Percentiles rank a stretch among this genome's conserved stretches.
Evolutionary conservation across 1,139 yeast genomes (phyloP).

Genomic region (Candida smagusa): DNA sequence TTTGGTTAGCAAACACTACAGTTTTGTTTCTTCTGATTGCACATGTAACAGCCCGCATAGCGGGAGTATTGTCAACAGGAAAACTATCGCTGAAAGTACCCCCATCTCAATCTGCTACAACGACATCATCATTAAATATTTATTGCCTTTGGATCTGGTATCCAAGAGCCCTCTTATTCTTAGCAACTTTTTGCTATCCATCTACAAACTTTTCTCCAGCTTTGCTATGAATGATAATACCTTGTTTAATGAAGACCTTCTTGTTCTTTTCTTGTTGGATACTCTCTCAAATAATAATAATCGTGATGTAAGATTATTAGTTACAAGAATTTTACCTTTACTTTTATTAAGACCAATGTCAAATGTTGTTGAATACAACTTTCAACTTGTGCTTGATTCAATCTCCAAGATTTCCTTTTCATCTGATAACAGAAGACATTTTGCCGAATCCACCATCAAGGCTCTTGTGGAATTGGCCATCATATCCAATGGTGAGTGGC

Average conservation of each 20-base stretch:
- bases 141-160: constrained; percentile 11
- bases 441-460: constrained; percentile 62
- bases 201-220: constrained; percentile 51
- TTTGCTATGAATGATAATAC: constrained; percentile 10
- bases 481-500: constrained; percentile 57
- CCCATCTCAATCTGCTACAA: constrained; percentile 22
- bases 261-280: constrained; percentile 22
- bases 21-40: constrained; percentile 33
- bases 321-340: constrained; percentile 47
- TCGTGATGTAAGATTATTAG: constrained; percentile 52
- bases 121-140: constrained; percentile 20
- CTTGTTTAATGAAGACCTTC: constrained; percentile 16
- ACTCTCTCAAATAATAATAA: constrained; percentile 24
- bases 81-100: constrained; percentile 18
- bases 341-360: constrained; percentile 36
- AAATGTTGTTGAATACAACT: constrained; percentile 31
- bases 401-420: constrained; percentile 36
- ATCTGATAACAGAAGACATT: constrained; percentile 24
- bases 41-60: constrained; percentile 35
- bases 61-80: constrained; percentile 18
- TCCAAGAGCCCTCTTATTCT: constrained; percentile 24
- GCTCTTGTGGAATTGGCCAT: constrained; percentile 62
- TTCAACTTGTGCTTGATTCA: constrained; percentile 32
- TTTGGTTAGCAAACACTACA: constrained; percentile 29
- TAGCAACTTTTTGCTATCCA: constrained; percentile 42